Conservation (phyloP, 2,329 filamentous ascomycete species). For the Chalara sp. region DNA sequence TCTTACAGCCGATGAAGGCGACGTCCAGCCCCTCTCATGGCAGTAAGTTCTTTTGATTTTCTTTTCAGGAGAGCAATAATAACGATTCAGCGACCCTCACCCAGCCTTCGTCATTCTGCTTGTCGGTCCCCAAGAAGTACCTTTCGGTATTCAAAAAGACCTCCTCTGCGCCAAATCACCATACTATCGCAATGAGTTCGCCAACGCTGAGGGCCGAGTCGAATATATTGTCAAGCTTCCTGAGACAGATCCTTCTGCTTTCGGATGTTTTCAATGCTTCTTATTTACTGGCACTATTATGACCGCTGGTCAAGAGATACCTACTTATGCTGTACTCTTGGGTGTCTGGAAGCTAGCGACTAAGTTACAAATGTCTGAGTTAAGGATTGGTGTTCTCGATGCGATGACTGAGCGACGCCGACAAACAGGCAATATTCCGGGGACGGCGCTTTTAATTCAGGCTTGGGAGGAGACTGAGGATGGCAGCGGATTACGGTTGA, state of each 20-base stretch:
- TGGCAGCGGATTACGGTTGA: slow-evolving; percentile 50
- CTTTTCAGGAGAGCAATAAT: too few relatives aligned
- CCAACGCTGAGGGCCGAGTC: slow-evolving; percentile 12
- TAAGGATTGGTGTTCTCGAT: slow-evolving; percentile 34
- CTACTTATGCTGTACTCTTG: slow-evolving; percentile 21
- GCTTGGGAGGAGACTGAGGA: slow-evolving; percentile 57
- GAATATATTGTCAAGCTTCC: slow-evolving; percentile 21
- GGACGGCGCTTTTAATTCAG: slow-evolving; percentile 50
- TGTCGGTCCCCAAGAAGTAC: slow-evolving; percentile 21
- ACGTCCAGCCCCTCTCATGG: slow-evolving; percentile 19
- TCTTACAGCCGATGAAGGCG: slow-evolving; percentile 15
- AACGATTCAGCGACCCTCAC: slow-evolving; percentile 17
- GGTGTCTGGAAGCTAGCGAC: slow-evolving; percentile 24
- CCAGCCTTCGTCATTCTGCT: slow-evolving; percentile 23
- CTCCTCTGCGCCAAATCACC: slow-evolving; percentile 23
- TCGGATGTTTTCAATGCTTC: slow-evolving; percentile 25
- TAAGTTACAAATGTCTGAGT: slow-evolving; percentile 19
- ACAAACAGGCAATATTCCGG: slow-evolving; percentile 47
- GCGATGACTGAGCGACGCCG: slow-evolving; percentile 51
- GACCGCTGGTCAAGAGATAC: slow-evolving; percentile 13
- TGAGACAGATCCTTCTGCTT: slow-evolving; percentile 16
- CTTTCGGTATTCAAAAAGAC: slow-evolving; percentile 24
- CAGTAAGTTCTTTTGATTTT: slow-evolving; percentile 13
- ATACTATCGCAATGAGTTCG: slow-evolving; percentile 20
- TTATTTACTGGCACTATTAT: slow-evolving; percentile 23